These are phyloP conservation scores for Neocallimastix lanati DNA, from an alignment of 192 early-diverging fungal genomes.

Conservation along the genomic window DNA sequence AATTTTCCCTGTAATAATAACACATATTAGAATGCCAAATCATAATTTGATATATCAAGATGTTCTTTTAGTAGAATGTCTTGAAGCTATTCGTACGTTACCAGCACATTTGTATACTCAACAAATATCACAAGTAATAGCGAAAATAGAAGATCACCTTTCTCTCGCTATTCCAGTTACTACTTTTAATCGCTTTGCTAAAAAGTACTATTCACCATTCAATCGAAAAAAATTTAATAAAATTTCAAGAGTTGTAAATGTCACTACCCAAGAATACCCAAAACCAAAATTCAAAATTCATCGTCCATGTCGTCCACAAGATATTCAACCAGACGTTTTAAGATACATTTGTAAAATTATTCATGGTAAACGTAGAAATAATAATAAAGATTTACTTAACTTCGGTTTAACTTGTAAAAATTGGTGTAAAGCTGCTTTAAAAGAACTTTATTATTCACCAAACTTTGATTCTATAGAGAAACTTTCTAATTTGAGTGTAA, in stretches of 20 bases:
- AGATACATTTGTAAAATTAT: neutral
- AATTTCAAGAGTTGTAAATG: neutral
- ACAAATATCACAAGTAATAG: neutral
- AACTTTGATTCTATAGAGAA: neutral
- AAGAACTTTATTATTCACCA: neutral
- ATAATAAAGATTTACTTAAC: neutral
- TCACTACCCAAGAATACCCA: neutral
- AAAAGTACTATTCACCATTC: neutral
- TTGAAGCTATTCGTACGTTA: neutral
- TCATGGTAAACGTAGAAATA: neutral
- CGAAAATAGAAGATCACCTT: neutral
- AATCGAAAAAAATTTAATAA: neutral
- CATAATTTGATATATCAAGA: neutral
- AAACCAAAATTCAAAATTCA: neutral
- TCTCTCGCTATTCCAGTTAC: neutral
- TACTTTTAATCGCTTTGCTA: neutral
- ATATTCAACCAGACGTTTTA: neutral
- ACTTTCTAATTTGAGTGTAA: neutral
- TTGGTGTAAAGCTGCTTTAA: neutral
- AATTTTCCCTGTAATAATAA: no score
- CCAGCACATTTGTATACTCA: neutral
- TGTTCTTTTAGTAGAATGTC: neutral
- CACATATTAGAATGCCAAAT: neutral
- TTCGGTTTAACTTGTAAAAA: neutral
- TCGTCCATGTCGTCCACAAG: neutral